Evolutionary conservation across 176 grass and related monocot species (phyloP).

Genomic region (Raddia distichophylla): DNA sequence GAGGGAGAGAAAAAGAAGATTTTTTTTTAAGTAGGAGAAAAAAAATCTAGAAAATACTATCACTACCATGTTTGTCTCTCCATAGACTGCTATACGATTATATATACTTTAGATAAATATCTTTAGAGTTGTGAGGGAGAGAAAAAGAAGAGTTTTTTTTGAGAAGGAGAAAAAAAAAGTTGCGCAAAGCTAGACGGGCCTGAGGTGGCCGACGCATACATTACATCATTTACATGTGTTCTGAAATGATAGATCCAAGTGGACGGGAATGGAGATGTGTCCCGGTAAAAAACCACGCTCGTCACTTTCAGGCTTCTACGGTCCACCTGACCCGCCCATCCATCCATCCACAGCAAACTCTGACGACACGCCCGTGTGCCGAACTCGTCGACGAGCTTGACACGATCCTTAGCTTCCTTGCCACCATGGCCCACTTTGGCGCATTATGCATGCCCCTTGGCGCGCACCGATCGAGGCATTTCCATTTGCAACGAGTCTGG

Average conservation of each 20-base stretch:
- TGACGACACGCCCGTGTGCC: neutral
- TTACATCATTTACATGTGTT: neutral
- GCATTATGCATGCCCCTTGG: too few relatives aligned
- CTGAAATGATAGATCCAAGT: neutral
- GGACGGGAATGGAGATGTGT: neutral
- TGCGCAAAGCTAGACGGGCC: slow-evolving; percentile 23
- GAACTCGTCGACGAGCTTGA: slow-evolving; percentile 21
- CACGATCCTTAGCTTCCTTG: slow-evolving; percentile 17
- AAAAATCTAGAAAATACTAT: too few relatives aligned
- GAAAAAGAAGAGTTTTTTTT: neutral
- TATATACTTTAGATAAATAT: too few relatives aligned
- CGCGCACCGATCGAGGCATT: too few relatives aligned
- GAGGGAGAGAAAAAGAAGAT: neutral
- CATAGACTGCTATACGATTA: too few relatives aligned
- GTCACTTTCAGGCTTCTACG: neutral
- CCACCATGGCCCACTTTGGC: neutral
- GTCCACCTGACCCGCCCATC: too few relatives aligned
- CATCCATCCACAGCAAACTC: neutral
- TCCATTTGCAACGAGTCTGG: neutral
- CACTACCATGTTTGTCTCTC: too few relatives aligned
- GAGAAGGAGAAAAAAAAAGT: neutral
- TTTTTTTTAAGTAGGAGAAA: too few relatives aligned
- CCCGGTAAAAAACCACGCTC: neutral
- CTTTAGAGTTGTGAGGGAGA: too few relatives aligned
- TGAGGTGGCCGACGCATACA: neutral